Conservation (phyloP, 1,284 basidiomycete species). For the Jaminaea rosea region DNA sequence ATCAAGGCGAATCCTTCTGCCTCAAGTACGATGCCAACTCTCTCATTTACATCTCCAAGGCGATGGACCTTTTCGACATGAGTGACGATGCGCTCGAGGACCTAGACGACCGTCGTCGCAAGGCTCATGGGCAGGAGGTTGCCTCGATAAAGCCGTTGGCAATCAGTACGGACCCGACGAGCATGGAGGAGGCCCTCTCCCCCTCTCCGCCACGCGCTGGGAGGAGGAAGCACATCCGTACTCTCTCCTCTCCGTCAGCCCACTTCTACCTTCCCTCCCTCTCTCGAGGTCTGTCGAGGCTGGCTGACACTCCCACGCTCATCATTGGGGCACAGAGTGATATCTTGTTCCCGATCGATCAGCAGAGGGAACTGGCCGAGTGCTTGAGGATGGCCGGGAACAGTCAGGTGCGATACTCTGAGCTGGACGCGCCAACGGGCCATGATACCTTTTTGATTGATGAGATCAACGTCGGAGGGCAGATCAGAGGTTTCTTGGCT, state of each 20-base stretch:
- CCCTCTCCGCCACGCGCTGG: constrained; percentile 34
- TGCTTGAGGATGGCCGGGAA: constrained; percentile 75
- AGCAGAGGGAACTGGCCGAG: constrained; percentile 89
- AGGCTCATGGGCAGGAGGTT: neutral
- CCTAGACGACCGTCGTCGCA: constrained; percentile 49
- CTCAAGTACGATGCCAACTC: constrained; percentile 99
- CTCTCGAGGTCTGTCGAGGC: constrained; percentile 68
- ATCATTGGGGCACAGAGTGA: constrained; percentile 93
- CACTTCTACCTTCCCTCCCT: constrained; percentile 69
- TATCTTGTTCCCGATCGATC: constrained; percentile 92
- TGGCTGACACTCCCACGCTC: constrained; percentile 69
- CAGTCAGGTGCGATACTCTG: constrained; percentile 81
- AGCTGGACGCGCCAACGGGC: constrained; percentile 95
- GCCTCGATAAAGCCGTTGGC: neutral
- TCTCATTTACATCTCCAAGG: constrained; percentile 88
- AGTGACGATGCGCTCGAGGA: constrained; percentile 66
- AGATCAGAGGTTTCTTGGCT: neutral
- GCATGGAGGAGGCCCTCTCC: neutral
- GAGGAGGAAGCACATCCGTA: constrained; percentile 53
- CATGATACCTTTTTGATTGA: constrained; percentile 72
- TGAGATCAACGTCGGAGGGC: constrained; percentile 23
- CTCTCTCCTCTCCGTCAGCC: constrained; percentile 51
- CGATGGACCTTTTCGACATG: constrained; percentile 99
- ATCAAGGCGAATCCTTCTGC: constrained; percentile 80
- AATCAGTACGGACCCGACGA: neutral